Evolutionary conservation across 495 filamentous ascomycete species (phyloP), one percentile per base, ranked within the genome.

Genomic region (Trichoderma parareesei): DNA sequence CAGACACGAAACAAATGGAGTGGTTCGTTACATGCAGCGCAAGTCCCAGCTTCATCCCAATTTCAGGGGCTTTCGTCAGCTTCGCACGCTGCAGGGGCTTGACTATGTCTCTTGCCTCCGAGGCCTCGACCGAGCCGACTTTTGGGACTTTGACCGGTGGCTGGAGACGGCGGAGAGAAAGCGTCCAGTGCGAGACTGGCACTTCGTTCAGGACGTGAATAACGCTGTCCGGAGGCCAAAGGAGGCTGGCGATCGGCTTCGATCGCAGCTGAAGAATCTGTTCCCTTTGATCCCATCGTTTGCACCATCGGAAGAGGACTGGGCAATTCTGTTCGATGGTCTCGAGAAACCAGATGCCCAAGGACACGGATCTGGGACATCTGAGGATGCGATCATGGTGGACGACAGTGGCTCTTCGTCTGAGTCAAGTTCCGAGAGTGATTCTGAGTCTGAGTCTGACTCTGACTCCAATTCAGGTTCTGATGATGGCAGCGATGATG

Each of bases 51-150:
- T 63, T 0, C 77, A 79, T 35, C 73, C 75, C 0, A 77, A 79
- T 48, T 66, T 33, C 6, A 71, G 77, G 7, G 67, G 49, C 13
- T 65, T 44, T 0, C 74, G 77, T 3, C 62, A 69, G 0, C 68
- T 81, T 37, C 68, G 76, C 1, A 72, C 63, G 0, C 42, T 77
- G 0, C 76, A 79, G 37, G 78, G 77, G 0, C 68, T 79, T 8
- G 76, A 81, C 41, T 76, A 68, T 35, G 60, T 81, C 16, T 71
- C 70, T 43, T 53, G 70, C 20, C 72, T 79, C 0, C 76, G 78
- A 3, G 77, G 77, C 1, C 67, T 81, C 64, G 63, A 66, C 0
- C 72, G 65, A 65, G 65, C 79, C 2, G 69, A 69, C 0, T 77
- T 75, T 38, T 75, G 75, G 33, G 77, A 79, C 40, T 55, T 69